A percentile compares a stretch with the other conserved stretches of the same genome.
These are phyloP conservation scores for Candida sanyiensis DNA, from an alignment of 805 yeast species.

Conservation along the genomic window DNA sequence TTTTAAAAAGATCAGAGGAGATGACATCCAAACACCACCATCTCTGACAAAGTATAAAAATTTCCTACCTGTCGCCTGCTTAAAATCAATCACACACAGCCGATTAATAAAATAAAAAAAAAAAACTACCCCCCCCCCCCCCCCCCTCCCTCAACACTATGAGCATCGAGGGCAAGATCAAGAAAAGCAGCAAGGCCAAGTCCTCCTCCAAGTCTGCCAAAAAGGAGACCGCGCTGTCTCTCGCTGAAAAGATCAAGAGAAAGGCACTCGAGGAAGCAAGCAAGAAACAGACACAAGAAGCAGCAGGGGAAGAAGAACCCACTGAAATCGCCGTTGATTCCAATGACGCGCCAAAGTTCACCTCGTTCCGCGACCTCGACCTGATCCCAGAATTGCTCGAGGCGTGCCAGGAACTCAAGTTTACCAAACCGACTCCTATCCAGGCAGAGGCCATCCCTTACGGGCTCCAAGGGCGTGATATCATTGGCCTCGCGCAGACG, in stretches of 20 bases:
- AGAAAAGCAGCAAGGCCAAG: conserved; percentile 17
- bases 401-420: conserved; percentile 71
- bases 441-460: conserved; percentile 89
- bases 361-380: conserved; percentile 50
- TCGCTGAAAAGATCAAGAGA: conserved; percentile 52
- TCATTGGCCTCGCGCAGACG: conserved; percentile 94
- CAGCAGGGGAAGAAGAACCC: conserved; percentile 5
- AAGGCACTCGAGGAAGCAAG: conserved; percentile 29
- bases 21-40: conserved; percentile 26
- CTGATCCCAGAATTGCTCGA: conserved; percentile 75
- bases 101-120: too few species aligned
- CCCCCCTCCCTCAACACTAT: too few species aligned
- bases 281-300: conserved; percentile 4
- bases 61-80: too few species aligned
- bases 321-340: conserved; percentile 13
- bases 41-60: neutral
- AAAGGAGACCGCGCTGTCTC: conserved; percentile 36
- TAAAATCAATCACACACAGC: too few species aligned
- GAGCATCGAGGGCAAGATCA: conserved; percentile 12
- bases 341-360: conserved; percentile 23
- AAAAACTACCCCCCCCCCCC: too few species aligned
- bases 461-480: conserved; percentile 85
- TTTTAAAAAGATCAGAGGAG: too few species aligned
- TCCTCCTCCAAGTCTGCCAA: conserved; percentile 28
- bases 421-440: conserved; percentile 84